phyloP scores from a whole-genome alignment of 805 yeast genomes.

The Candida dajiaensis region DNA sequence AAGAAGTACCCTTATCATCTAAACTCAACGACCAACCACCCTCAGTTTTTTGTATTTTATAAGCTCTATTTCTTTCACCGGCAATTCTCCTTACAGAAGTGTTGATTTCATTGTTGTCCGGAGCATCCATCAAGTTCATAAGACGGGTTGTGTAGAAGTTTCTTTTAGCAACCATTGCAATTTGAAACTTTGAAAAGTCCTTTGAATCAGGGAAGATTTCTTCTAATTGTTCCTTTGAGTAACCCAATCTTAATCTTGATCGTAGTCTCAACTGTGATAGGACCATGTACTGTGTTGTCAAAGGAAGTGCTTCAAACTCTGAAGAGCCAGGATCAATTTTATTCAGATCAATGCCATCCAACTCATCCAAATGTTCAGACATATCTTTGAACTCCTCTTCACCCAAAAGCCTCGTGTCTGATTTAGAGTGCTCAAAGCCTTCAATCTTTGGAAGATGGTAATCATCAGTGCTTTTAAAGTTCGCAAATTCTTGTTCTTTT shows the following conservation, averaged over 20 bases:
- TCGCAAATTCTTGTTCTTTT: constrained; percentile 1
- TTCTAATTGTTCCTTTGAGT: constrained; percentile 81
- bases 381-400: constrained; percentile 64
- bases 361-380: constrained; percentile 50
- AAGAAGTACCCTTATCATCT: constrained; percentile 30
- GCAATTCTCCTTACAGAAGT: constrained; percentile 53
- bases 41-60: constrained; percentile 66
- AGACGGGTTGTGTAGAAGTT: constrained; percentile 84
- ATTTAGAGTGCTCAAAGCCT: constrained; percentile 42
- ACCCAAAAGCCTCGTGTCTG: constrained; percentile 70
- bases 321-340: constrained; percentile 77
- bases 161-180: constrained; percentile 86
- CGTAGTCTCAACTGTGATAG: constrained; percentile 75
- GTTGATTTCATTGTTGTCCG: neutral
- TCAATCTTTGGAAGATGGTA: constrained; percentile 75
- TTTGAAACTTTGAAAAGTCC: constrained; percentile 91
- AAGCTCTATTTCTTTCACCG: constrained; percentile 74
- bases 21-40: constrained; percentile 82
- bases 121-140: constrained; percentile 40
- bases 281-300: constrained; percentile 82
- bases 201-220: constrained; percentile 74
- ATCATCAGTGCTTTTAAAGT: constrained; percentile 63
- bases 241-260: constrained; percentile 93
- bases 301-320: constrained; percentile 72
- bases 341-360: constrained; percentile 66